Percentiles rank a stretch among this genome's conserved stretches.
These are phyloP conservation scores for Calonectria pseudoreteaudii DNA, from an alignment of 2,329 filamentous ascomycete species.

Conservation along the genomic window DNA sequence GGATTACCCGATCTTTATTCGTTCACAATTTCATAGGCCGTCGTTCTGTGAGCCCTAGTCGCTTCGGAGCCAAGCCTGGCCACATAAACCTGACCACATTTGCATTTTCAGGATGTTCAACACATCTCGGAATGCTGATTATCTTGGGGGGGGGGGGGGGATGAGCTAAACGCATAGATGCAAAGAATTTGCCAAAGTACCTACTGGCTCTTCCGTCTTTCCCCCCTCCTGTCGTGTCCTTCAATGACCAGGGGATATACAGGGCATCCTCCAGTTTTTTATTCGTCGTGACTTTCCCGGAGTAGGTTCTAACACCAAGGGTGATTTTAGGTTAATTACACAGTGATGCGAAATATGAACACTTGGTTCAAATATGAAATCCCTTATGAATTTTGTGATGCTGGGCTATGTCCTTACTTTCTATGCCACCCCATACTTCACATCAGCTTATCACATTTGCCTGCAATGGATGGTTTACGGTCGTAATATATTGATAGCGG, in stretches of 20 bases:
- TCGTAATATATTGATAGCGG: not conserved
- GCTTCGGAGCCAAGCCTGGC: not conserved
- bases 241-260: not conserved
- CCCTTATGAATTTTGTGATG: not conserved
- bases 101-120: not conserved
- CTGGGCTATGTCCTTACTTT: not conserved
- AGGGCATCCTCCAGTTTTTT: not conserved
- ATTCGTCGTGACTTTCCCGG: not conserved
- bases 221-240: not conserved
- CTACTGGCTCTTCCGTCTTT: not conserved
- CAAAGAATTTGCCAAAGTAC: not conserved
- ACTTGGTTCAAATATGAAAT: not conserved
- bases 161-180: too few relatives aligned
- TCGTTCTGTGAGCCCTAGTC: conserved; percentile 6
- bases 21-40: not conserved
- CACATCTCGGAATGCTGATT: not conserved
- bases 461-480: not conserved
- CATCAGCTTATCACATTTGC: not conserved
- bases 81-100: not conserved
- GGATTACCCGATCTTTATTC: conserved; percentile 4
- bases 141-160: too few relatives aligned
- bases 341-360: not conserved
- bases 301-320: not conserved
- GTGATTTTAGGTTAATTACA: not conserved
- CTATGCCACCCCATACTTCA: not conserved